Base-by-base conservation (phyloP, 1,139 yeast species). In the Nakaseomyces delphensis region DNA sequence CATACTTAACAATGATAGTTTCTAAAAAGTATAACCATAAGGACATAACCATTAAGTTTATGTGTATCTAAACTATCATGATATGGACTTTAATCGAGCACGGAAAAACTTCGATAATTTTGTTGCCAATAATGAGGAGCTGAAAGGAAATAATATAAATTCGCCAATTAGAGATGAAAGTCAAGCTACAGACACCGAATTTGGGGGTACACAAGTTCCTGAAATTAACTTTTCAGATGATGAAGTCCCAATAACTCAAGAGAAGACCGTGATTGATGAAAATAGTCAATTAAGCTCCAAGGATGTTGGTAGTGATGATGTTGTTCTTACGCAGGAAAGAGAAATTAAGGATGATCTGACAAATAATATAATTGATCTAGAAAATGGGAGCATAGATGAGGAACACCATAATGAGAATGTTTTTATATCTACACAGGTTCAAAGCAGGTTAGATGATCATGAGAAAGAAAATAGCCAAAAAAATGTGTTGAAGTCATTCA, bases 341-440 rank as follows among this genome's bases (percentile, higher is more conserved):
- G 24, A 16, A 13, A 24, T 21, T 8, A 18, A 20, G n/a, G 8
- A 20, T 21, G 9, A 8, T 15, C 6, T 8, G 5, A n/a, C 5
- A 11, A 3, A 11, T 4, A 27, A 19, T 35, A 14, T 21, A 15
- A 21, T 30, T 18, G 30, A 10, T 6, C 15, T n/a, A 11, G 44
- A 29, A 19, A 42, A 38, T 18, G 41, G 39, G 7, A 21, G 32
- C 2, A 42, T 29, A 19, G 40, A 35, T 15, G 36, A 32, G n/a
- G 14, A 23, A 21, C 30, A 15, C 9, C 15, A 10, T 13, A 18
- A 18, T 30, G 25, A 33, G 16, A 30, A 37, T 10, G 45, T 59
- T 7, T 52, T 60, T 28, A 44, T 60, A 4, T 56, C 50, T 27
- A 60, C 64, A 5, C 64, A 60, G 41, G 50, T 60, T 13, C 64